Base-by-base conservation (phyloP, 305 asterid species). In the Rubia balearica region DNA sequence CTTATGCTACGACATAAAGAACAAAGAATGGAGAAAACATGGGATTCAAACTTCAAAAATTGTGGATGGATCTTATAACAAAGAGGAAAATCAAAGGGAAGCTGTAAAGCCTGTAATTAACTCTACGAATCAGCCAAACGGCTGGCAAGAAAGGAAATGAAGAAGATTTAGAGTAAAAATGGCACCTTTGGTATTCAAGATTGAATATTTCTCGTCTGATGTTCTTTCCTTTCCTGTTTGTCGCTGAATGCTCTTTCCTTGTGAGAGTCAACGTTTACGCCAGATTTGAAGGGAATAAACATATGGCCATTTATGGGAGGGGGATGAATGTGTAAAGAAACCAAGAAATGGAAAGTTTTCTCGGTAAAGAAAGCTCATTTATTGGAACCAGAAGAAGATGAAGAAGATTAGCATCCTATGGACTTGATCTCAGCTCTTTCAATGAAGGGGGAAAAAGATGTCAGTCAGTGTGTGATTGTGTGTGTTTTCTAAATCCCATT, bases 151-250 rank as follows among this genome's bases (percentile, higher is more conserved):
- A 65, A 41, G 24, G 13, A 30, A 41, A 42, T 19, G 24, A 65
- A 43, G 19, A 65, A 65, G n/a, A 40, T 8, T 1, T 27, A 27
- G 55, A 40, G 19, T 41, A 41, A 42, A 65, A 65, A 65, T 65
- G 69, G 69, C 22, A 65, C 69, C 69, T 42, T 65, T 65, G 55
- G 36, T 7, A 41, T 3, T 65, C 38, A 65, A 65, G 69, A 65
- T 65, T 65, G 69, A 65, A 14, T 40, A 7, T 64, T 64, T 63
- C 24, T 16, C 8, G 22, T 51, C 7, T 51, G 24, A 17, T 63
- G 16, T 16, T 8, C 2, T 17, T 38, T 63, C 66, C 41, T 61
- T 61, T 30, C 66, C 42, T 12, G 21, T 33, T 12, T 36, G 11
- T 55, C 14, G 46, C 24, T 36, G 48, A 62, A 7, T 10, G 51